Conservation (phyloP, 805 yeast species). For the Wickerhamomyces mucosus region DNA sequence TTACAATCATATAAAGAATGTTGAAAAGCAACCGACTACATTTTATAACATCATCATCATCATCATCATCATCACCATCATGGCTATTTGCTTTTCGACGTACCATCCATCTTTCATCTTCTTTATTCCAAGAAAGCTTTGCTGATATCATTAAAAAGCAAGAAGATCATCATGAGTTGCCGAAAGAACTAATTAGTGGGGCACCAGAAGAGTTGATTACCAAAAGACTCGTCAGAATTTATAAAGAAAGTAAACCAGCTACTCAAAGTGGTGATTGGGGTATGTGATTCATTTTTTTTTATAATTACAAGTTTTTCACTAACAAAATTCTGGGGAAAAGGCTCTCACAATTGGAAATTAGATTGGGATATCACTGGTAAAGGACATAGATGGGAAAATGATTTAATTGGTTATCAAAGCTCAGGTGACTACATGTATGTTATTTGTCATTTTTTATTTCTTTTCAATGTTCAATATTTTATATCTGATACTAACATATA, state of each 20-base stretch:
- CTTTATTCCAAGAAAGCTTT: not conserved
- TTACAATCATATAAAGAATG: no score
- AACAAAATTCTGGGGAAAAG: constrained; percentile 1
- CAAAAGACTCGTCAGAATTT: constrained; percentile 66
- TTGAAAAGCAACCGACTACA: no score
- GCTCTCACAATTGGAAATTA: constrained; percentile 54
- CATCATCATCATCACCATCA: no score
- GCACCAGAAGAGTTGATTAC: constrained; percentile 61
- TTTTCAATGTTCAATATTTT: not conserved
- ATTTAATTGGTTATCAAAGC: constrained; percentile 77
- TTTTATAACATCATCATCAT: no score
- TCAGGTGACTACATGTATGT: constrained; percentile 64
- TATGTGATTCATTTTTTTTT: constrained; percentile 2
- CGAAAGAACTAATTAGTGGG: constrained; percentile 61
- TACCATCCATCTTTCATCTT: not conserved
- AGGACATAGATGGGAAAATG: constrained; percentile 85
- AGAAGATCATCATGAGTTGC: constrained; percentile 21
- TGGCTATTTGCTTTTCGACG: no score
- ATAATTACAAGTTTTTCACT: not conserved
- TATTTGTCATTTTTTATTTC: no score
- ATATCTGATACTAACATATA: constrained; percentile 1
- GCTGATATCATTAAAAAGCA: constrained; percentile 10
- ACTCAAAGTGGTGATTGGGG: constrained; percentile 58
- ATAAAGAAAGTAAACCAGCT: constrained; percentile 68
- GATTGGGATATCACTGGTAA: constrained; percentile 78